Percentiles rank a stretch among this genome's conserved stretches.
phyloP scores from a whole-genome alignment of 768 basidiomycete genomes.

The Psilocybe azurescens region DNA sequence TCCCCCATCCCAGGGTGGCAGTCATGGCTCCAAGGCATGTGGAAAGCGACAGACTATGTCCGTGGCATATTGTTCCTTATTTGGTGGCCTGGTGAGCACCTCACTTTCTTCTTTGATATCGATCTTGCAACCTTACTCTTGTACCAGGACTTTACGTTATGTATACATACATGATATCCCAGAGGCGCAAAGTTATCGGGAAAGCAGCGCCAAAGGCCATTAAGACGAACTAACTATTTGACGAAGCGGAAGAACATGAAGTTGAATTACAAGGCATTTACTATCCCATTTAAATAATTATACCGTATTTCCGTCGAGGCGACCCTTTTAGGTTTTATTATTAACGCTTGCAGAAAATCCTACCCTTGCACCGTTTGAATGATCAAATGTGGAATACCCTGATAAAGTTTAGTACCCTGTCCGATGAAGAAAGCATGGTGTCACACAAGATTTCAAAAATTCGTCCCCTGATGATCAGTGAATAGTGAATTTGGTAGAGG shows the following conservation, averaged over 20 bases:
- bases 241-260: neutral
- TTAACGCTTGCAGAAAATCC: slow-evolving; percentile 65
- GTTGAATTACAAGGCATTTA: neutral
- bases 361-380: slow-evolving; percentile 54
- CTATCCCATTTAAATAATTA: neutral
- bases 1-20: slow-evolving; percentile 48
- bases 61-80: slow-evolving; percentile 67
- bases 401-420: slow-evolving; percentile 1
- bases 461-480: slow-evolving; percentile 47
- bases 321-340: slow-evolving; percentile 31
- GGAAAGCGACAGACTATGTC: slow-evolving; percentile 62
- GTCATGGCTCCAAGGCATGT: slow-evolving; percentile 46
- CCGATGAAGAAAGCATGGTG: slow-evolving; percentile 9
- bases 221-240: slow-evolving; percentile 28
- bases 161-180: slow-evolving; percentile 60
- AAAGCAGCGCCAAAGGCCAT: slow-evolving; percentile 24
- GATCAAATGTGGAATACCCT: slow-evolving; percentile 72
- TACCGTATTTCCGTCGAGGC: neutral
- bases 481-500: too few relatives aligned
- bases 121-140: neutral
- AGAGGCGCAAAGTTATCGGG: slow-evolving; percentile 51
- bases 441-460: slow-evolving; percentile 71
- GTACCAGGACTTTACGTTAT: slow-evolving; percentile 51
- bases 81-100: slow-evolving; percentile 84
- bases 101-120: neutral